These are phyloP conservation scores for Neonectria magnoliae DNA, from an alignment of 2,329 filamentous ascomycete species.

Conservation along the genomic window DNA sequence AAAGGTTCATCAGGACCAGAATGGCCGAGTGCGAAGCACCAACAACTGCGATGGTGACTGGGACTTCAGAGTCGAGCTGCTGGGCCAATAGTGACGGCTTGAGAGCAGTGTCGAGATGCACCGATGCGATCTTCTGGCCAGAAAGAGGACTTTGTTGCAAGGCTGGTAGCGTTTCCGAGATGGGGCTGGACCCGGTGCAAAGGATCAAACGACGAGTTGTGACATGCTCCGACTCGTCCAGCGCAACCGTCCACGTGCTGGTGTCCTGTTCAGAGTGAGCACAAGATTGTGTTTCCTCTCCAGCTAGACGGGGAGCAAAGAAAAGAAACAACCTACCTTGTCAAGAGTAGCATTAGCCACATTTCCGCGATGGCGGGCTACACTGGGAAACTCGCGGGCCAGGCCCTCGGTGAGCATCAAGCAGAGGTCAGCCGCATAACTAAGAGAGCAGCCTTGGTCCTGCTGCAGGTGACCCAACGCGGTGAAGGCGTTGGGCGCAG, in stretches of 20 bases:
- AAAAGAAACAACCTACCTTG: slow-evolving; percentile 25
- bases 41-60: slow-evolving; percentile 64
- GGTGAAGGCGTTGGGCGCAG: slow-evolving; percentile 63
- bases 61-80: slow-evolving; percentile 24
- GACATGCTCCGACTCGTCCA: slow-evolving; percentile 46
- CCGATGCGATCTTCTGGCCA: background rate
- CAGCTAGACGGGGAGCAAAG: background rate
- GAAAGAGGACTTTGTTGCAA: background rate
- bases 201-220: slow-evolving; percentile 59
- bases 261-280: slow-evolving; percentile 11
- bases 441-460: slow-evolving; percentile 65
- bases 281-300: too few species aligned
- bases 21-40: slow-evolving; percentile 72
- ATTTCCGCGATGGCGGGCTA: slow-evolving; percentile 50
- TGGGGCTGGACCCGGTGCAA: slow-evolving; percentile 67
- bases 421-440: slow-evolving; percentile 66
- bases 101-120: slow-evolving; percentile 65
- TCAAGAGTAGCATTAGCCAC: slow-evolving; percentile 48
- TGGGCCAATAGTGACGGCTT: slow-evolving; percentile 60
- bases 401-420: slow-evolving; percentile 57
- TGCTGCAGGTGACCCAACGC: slow-evolving; percentile 63
- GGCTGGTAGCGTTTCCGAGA: slow-evolving; percentile 45
- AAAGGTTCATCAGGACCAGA: slow-evolving; percentile 69
- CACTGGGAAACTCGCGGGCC: slow-evolving; percentile 47
- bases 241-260: slow-evolving; percentile 35